Percentiles rank a stretch among this genome's conserved stretches.
These are phyloP conservation scores for Pleurotus giganteus DNA, from an alignment of 768 basidiomycete genomes.

Conservation along the genomic window DNA sequence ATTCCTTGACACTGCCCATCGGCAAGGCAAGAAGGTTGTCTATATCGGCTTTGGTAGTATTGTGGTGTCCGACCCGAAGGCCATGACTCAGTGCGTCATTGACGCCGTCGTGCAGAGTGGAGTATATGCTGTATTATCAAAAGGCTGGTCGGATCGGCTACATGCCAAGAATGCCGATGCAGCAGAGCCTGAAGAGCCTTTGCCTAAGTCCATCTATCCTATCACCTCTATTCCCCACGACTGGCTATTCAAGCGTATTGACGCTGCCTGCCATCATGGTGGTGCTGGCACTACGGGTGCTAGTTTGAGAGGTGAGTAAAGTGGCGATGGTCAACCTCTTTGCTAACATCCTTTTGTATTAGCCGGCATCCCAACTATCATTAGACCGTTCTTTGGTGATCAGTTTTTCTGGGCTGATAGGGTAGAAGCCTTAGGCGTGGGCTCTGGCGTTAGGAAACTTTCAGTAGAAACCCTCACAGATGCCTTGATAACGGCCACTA, in stretches of 20 bases:
- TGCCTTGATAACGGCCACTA: conserved; percentile 79
- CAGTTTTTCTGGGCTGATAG: conserved; percentile 98
- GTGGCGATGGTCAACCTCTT: conserved; percentile 7
- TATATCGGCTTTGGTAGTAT: conserved; percentile 99
- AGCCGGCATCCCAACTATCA: conserved; percentile 95
- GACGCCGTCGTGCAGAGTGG: conserved; percentile 86
- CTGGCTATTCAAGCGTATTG: conserved; percentile 92
- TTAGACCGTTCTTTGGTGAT: conserved; percentile 97
- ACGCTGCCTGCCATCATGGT: conserved; percentile 98
- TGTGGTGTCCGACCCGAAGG: conserved; percentile 91
- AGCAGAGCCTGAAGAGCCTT: conserved; percentile 61
- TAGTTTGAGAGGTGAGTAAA: conserved; percentile 73
- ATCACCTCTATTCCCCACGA: conserved; percentile 91
- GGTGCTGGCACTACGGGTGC: conserved; percentile 97
- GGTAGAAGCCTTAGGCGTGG: conserved; percentile 94
- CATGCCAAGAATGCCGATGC: conserved; percentile 60
- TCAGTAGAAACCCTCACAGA: conserved; percentile 76
- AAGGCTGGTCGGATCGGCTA: conserved; percentile 96
- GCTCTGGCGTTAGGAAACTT: conserved; percentile 83
- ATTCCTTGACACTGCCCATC: conserved; percentile 81
- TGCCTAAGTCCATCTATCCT: conserved; percentile 78
- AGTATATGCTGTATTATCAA: conserved; percentile 91
- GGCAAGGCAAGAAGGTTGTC: conserved; percentile 81
- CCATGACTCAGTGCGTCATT: conserved; percentile 88
- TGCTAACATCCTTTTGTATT: background rate